Conservation (phyloP, 768 basidiomycete species). For the Filobasidium wieringae region DNA sequence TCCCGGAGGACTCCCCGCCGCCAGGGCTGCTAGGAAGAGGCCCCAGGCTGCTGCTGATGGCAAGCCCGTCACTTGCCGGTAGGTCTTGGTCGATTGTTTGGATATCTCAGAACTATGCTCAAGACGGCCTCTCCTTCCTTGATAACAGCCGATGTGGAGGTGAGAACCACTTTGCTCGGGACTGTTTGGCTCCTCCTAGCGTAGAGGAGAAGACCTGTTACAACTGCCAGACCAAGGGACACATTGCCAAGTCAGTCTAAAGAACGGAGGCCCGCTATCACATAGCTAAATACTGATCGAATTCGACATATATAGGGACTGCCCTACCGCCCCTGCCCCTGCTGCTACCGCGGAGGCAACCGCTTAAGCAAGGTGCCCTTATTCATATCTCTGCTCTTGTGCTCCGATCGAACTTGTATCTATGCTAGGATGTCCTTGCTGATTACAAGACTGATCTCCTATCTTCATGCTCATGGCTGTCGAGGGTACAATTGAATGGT, state of each 20-base stretch:
- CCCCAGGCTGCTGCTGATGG: slow-evolving; percentile 24
- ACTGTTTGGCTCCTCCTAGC: slow-evolving; percentile 26
- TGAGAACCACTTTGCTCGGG: slow-evolving; percentile 34
- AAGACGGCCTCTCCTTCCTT: background rate
- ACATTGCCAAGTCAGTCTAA: slow-evolving; percentile 24
- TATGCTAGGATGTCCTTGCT: too few species aligned
- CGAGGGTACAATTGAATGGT: too few species aligned
- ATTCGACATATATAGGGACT: background rate
- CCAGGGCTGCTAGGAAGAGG: slow-evolving; percentile 1
- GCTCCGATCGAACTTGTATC: too few species aligned
- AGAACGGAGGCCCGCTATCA: background rate
- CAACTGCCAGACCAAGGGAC: slow-evolving; percentile 33
- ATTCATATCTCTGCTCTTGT: too few species aligned
- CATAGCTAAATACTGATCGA: background rate
- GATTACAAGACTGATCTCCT: too few species aligned
- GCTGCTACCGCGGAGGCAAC: background rate
- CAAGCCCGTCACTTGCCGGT: slow-evolving; percentile 36
- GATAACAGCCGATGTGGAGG: slow-evolving; percentile 31
- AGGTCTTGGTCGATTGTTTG: slow-evolving; percentile 10
- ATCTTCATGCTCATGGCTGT: too few species aligned
- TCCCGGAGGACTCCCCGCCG: background rate
- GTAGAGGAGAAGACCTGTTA: slow-evolving; percentile 31
- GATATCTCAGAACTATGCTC: background rate
- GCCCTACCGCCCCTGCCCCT: background rate
- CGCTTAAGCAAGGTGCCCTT: background rate